These are phyloP conservation scores for Draba incana DNA, from an alignment of 345 rosid genomes.

Conservation along the genomic window DNA sequence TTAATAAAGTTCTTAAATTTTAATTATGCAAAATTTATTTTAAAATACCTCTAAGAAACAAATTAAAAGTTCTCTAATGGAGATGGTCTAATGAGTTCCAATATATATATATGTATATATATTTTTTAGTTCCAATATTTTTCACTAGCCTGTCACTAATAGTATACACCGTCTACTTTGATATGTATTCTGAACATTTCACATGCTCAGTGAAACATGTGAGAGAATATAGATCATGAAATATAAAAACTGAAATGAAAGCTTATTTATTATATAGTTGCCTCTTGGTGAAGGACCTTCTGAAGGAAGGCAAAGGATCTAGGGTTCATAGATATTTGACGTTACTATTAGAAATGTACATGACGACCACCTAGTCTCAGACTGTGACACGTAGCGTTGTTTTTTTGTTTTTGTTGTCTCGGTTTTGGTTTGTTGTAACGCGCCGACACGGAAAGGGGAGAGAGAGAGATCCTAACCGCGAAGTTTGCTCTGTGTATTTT, in stretches of 20 bases:
- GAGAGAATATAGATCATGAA: background rate
- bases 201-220: background rate
- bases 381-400: background rate
- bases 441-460: background rate
- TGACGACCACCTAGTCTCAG: slow-evolving; percentile 19
- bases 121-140: no score
- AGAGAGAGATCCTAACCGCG: background rate
- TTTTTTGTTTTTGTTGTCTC: slow-evolving; percentile 4
- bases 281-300: slow-evolving; percentile 21
- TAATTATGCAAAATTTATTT: no score
- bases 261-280: background rate
- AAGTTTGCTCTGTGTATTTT: slow-evolving; percentile 3
- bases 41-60: no score
- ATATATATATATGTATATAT: no score
- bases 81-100: no score
- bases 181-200: background rate
- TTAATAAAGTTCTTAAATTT: no score
- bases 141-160: background rate
- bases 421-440: slow-evolving; percentile 24
- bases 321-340: background rate
- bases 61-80: no score
- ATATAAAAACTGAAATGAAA: background rate
- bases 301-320: slow-evolving; percentile 3
- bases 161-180: background rate
- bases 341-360: slow-evolving; percentile 14